Evolutionary conservation across 2,329 filamentous ascomycete genomes (phyloP), one percentile per base, ranked within the genome.

Genomic region (Fusarium decemcellulare): DNA sequence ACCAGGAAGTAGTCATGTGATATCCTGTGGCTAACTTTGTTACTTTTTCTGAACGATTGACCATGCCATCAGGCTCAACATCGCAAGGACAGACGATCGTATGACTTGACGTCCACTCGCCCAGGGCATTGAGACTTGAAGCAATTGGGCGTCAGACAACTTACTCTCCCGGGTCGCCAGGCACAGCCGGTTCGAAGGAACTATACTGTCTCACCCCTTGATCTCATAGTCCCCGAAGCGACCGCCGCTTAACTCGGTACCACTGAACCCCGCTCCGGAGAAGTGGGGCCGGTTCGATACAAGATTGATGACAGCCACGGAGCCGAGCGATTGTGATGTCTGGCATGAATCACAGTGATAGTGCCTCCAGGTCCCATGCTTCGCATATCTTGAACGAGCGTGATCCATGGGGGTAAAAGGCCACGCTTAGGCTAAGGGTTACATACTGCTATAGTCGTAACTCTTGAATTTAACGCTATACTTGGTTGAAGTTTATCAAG

Each of bases 271-370:
- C 55, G 43, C 44, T 47, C 46, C 67, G 67, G 67, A 61, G 43
- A n/a, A 48, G 67, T 52, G 67, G 67, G 59, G 67, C 67, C 67
- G 59, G 8, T 14, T 47, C 30, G 14, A 39, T 23, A 39, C 23
- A 47, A n/a, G 23, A 53, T 15, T 5, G 46, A 48, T 5, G 46
- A 48, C 18, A 23, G 40, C 7, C 36, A 60, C 8, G 30, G 32
- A 58, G 40, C n/a, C 46, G 46, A 23, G 23, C 23, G 47, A 51
- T 23, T 16, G 47, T 30, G 47, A 51, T 51, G 47, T 8, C 46
- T 9, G 12, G 7, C 8, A 9, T 34, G 32, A 12, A 34, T 34
- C 32, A 34, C 32, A 34, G 32, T 34, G 32, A 34, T 9, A 34
- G 8, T 12, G 32, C 32, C 32, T 5, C 23, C 23, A 23, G 23